A percentile compares a stretch with the other conserved stretches of the same genome.
Conservation (phyloP, 108 stramenopile species). For the Cyclotella cryptica region DNA sequence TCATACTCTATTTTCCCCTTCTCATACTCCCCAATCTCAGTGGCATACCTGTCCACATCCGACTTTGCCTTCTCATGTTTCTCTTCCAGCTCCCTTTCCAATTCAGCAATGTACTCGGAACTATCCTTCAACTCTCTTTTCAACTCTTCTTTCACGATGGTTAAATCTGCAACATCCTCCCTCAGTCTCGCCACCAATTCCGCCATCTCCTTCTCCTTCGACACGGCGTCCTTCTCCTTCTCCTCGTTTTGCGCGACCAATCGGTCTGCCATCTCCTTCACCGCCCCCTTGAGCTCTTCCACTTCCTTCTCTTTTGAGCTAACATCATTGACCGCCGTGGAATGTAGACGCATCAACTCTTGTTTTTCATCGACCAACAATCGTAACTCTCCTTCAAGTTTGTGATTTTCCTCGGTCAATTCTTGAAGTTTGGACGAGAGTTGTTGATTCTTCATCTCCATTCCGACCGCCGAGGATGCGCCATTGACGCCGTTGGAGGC, state of each 20-base stretch:
- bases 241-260: conserved; percentile 5
- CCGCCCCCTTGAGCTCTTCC: conserved; percentile 19
- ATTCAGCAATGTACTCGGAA: neutral
- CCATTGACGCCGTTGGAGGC: neutral
- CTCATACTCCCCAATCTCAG: conserved; percentile 4
- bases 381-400: conserved; percentile 42
- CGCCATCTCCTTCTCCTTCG: neutral
- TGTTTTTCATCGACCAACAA: conserved; percentile 43
- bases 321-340: conserved; percentile 10
- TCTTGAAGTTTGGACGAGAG: conserved; percentile 16
- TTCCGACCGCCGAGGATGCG: neutral
- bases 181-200: neutral
- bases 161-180: conserved; percentile 7
- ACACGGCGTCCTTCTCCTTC: neutral
- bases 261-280: neutral
- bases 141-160: conserved; percentile 9
- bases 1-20: neutral
- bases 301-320: conserved; percentile 10
- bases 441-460: conserved; percentile 18
- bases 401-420: conserved; percentile 47
- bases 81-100: conserved; percentile 23
- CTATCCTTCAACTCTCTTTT: conserved; percentile 12
- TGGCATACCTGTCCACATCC: conserved; percentile 7
- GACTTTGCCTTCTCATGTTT: neutral
- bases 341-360: conserved; percentile 9